Conservation (phyloP, 129 eudicot genomes). For the Escallonia herrerae region DNA sequence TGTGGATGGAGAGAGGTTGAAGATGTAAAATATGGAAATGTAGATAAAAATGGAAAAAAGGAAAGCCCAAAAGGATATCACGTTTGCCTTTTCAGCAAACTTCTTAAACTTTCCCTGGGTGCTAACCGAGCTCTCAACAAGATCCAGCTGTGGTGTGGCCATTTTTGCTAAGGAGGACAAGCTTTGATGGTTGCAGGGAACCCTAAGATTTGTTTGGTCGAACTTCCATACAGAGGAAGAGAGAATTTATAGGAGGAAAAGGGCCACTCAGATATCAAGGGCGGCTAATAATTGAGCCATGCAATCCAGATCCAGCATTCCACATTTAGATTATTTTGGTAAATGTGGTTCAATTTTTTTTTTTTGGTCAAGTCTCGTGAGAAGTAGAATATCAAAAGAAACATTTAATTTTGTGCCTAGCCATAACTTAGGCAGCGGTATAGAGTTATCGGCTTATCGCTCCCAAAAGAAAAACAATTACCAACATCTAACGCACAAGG, state of each 20-base stretch:
- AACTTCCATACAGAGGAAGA: not conserved
- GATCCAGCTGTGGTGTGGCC: constrained; percentile 3
- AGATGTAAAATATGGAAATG: constrained; percentile 23
- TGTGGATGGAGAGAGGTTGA: constrained; percentile 20
- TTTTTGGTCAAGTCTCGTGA: too few species aligned
- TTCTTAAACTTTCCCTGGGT: not conserved
- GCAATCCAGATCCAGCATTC: not conserved
- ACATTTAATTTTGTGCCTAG: too few species aligned
- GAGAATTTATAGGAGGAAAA: not conserved
- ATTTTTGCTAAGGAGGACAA: not conserved
- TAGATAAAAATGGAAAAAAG: constrained; percentile 14
- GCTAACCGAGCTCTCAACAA: constrained; percentile 1
- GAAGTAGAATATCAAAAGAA: too few species aligned
- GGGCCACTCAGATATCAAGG: not conserved
- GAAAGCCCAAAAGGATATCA: constrained; percentile 26
- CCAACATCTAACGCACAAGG: too few species aligned
- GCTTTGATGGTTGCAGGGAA: not conserved
- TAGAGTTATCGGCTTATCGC: too few species aligned
- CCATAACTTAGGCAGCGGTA: too few species aligned
- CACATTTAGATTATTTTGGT: too few species aligned
- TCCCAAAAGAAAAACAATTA: too few species aligned
- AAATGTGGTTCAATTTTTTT: too few species aligned
- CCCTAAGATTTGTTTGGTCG: not conserved
- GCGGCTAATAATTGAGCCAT: constrained; percentile 9
- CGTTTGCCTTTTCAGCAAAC: constrained; percentile 5